These are phyloP conservation scores for Dichomitus squalens DNA, from an alignment of 1,284 basidiomycete species.

Conservation along the genomic window DNA sequence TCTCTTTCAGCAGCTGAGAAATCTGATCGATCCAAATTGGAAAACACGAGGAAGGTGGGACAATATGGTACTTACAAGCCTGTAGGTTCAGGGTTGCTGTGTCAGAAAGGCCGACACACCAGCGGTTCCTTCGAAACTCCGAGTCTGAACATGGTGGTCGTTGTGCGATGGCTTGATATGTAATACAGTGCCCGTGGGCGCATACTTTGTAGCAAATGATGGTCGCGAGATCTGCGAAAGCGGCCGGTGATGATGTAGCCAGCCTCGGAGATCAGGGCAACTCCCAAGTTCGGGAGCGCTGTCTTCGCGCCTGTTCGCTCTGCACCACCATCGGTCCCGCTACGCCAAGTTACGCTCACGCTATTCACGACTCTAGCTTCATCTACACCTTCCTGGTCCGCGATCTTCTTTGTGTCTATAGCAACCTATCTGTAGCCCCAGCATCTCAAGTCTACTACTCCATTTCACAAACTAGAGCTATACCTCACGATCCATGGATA, in stretches of 20 bases:
- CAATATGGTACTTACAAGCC: too few species aligned
- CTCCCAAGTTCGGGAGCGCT: not conserved
- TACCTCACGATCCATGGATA: constrained; percentile 19
- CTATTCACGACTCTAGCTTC: constrained; percentile 11
- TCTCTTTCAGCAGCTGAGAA: too few species aligned
- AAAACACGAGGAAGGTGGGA: too few species aligned
- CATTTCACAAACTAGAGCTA: constrained; percentile 10
- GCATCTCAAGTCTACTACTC: not conserved
- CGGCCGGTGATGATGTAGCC: constrained; percentile 5
- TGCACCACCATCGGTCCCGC: constrained; percentile 19
- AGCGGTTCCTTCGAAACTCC: too few species aligned
- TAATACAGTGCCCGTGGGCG: too few species aligned
- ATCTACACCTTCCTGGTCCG: not conserved
- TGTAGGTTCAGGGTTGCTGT: too few species aligned
- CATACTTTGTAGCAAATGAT: too few species aligned
- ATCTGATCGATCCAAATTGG: too few species aligned
- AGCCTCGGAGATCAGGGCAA: not conserved
- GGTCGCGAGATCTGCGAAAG: constrained; percentile 5
- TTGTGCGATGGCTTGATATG: too few species aligned
- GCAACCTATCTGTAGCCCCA: constrained; percentile 1
- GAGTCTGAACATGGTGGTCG: too few species aligned
- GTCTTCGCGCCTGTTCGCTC: constrained; percentile 19
- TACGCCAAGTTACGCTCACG: constrained; percentile 4
- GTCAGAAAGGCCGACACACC: too few species aligned
- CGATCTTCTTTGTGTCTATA: not conserved